Conservation (phyloP, 768 basidiomycete genomes). For the Lactarius evosmus region DNA sequence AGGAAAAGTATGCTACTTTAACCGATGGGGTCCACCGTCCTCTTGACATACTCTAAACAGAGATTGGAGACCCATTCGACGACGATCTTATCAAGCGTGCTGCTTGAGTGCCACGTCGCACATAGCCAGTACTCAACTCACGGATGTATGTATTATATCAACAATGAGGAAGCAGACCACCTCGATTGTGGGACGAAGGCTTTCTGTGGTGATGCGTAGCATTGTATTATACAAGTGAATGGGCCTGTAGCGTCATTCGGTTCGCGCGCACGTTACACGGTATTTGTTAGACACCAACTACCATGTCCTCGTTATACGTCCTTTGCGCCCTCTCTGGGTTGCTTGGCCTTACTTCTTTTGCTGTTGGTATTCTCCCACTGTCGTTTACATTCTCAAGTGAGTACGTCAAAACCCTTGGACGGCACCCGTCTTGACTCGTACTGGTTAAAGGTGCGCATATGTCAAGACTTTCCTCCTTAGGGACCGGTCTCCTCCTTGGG, state of each 20-base stretch:
- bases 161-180: neutral
- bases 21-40: neutral
- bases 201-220: neutral
- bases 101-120: slow-evolving; percentile 12
- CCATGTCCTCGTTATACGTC: slow-evolving; percentile 38
- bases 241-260: neutral
- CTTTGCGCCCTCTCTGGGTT: slow-evolving; percentile 57
- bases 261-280: neutral
- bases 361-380: slow-evolving; percentile 71
- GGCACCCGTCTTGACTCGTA: slow-evolving; percentile 16
- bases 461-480: slow-evolving; percentile 51
- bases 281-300: neutral
- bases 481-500: slow-evolving; percentile 84
- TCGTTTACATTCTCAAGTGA: slow-evolving; percentile 68
- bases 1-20: slow-evolving; percentile 19
- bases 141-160: neutral
- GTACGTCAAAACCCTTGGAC: slow-evolving; percentile 30
- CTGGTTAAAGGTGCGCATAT: slow-evolving; percentile 38
- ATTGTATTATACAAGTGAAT: neutral
- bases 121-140: neutral
- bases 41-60: slow-evolving; percentile 19
- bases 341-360: slow-evolving; percentile 62
- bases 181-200: neutral
- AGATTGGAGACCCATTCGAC: slow-evolving; percentile 36
- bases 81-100: slow-evolving; percentile 30